phyloP scores from a whole-genome alignment of 805 yeast genomes.

The Jamesozyma spencerorum region DNA sequence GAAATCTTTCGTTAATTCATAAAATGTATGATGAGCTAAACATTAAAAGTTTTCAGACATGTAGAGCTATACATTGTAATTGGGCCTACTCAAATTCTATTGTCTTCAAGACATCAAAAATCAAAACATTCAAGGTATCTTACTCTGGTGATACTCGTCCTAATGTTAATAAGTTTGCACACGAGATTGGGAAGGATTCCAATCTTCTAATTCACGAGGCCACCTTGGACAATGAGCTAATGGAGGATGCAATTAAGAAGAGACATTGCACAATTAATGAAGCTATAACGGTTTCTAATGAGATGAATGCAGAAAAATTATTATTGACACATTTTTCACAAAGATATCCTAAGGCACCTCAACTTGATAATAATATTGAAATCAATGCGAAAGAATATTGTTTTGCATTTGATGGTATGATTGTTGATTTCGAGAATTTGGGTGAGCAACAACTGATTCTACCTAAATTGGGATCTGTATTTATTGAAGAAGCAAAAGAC shows the following conservation, averaged over 20 bases:
- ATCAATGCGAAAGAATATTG: slow-evolving; percentile 30
- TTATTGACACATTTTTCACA: slow-evolving; percentile 90
- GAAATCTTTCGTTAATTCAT: slow-evolving; percentile 25
- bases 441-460: slow-evolving; percentile 29
- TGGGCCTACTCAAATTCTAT: slow-evolving; percentile 67
- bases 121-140: slow-evolving; percentile 52
- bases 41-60: slow-evolving; percentile 42
- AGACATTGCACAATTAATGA: slow-evolving; percentile 84
- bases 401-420: slow-evolving; percentile 64
- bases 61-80: slow-evolving; percentile 77
- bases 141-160: slow-evolving; percentile 97
- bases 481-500: slow-evolving; percentile 24
- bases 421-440: slow-evolving; percentile 37
- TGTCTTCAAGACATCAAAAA: slow-evolving; percentile 31
- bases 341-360: slow-evolving; percentile 60
- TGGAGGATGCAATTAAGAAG: slow-evolving; percentile 70
- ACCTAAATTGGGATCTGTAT: slow-evolving; percentile 24
- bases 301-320: slow-evolving; percentile 63
- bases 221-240: slow-evolving; percentile 71
- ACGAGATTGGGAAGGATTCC: slow-evolving; percentile 50
- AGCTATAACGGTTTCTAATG: slow-evolving; percentile 60
- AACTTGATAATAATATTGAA: slow-evolving; percentile 22
- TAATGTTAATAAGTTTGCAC: slow-evolving; percentile 44
- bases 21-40: slow-evolving; percentile 36
- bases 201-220: slow-evolving; percentile 89